phyloP scores from a whole-genome alignment of 345 rosid genomes.

The Iberis pinnata region DNA sequence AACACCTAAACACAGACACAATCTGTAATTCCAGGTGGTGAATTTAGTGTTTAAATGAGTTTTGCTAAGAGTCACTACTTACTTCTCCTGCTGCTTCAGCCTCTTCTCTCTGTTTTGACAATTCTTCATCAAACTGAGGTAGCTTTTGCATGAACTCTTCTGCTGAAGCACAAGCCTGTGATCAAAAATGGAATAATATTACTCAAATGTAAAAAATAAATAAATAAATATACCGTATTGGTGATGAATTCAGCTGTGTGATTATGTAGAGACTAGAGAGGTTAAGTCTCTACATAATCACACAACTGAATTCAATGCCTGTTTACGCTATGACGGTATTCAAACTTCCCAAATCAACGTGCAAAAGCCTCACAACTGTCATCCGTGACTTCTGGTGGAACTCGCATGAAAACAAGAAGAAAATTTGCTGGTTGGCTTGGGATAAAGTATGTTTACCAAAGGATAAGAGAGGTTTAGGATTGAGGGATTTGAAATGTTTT shows the following conservation, averaged over 20 bases:
- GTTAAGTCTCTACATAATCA: too few relatives aligned
- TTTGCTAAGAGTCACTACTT: conserved; percentile 32
- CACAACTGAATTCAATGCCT: too few relatives aligned
- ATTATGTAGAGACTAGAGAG: too few relatives aligned
- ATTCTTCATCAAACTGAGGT: conserved; percentile 64
- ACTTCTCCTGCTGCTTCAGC: conserved; percentile 88
- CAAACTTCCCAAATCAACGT: too few relatives aligned
- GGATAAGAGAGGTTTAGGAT: too few relatives aligned
- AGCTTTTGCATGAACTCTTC: conserved; percentile 79
- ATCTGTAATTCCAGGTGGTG: neutral
- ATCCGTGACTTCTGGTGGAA: too few relatives aligned
- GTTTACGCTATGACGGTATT: too few relatives aligned
- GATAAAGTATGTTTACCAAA: too few relatives aligned
- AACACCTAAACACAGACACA: conserved; percentile 47
- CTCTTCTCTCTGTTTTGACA: conserved; percentile 57
- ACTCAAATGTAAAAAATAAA: neutral
- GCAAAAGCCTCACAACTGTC: too few relatives aligned
- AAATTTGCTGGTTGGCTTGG: too few relatives aligned
- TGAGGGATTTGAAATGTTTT: too few relatives aligned
- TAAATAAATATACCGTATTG: neutral
- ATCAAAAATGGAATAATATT: conserved; percentile 11
- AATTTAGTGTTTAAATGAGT: conserved; percentile 1
- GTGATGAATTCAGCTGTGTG: neutral
- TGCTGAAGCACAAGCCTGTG: conserved; percentile 66
- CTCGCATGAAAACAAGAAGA: too few relatives aligned